phyloP scores from a whole-genome alignment of 1,284 basidiomycete species.

The Nidula niveotomentosa region DNA sequence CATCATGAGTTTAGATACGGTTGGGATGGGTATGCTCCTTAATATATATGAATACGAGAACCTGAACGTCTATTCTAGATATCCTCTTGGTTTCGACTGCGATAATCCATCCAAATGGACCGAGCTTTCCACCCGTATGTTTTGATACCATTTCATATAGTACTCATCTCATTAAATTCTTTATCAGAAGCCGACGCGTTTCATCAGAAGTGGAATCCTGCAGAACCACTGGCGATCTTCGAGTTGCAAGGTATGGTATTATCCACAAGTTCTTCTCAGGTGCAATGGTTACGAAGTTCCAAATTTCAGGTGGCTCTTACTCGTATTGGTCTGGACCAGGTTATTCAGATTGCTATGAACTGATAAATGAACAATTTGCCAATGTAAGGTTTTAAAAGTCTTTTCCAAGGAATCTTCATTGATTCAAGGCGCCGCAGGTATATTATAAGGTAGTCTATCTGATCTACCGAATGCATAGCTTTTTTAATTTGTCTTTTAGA shows the following conservation, averaged over 20 bases:
- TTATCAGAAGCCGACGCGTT: conserved; percentile 24
- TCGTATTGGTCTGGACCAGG: conserved; percentile 34
- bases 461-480: neutral
- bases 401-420: conserved; percentile 5
- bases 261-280: neutral
- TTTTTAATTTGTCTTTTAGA: conserved; percentile 17
- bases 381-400: conserved; percentile 24
- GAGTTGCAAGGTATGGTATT: conserved; percentile 34
- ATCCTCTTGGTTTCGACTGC: conserved; percentile 52
- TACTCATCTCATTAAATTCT: neutral
- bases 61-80: conserved; percentile 15
- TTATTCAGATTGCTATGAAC: conserved; percentile 39
- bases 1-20: conserved; percentile 27
- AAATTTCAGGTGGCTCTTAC: conserved; percentile 23
- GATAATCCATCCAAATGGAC: conserved; percentile 44
- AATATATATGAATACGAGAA: neutral
- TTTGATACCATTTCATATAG: neutral
- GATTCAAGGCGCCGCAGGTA: conserved; percentile 20
- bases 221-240: conserved; percentile 32
- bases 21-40: conserved; percentile 33
- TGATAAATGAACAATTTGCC: conserved; percentile 44
- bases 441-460: conserved; percentile 25
- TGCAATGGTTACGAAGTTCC: neutral
- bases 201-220: conserved; percentile 32
- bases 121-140: conserved; percentile 32